Conservation (phyloP, 2,329 filamentous ascomycete genomes). For the Exserohilum rostratum region DNA sequence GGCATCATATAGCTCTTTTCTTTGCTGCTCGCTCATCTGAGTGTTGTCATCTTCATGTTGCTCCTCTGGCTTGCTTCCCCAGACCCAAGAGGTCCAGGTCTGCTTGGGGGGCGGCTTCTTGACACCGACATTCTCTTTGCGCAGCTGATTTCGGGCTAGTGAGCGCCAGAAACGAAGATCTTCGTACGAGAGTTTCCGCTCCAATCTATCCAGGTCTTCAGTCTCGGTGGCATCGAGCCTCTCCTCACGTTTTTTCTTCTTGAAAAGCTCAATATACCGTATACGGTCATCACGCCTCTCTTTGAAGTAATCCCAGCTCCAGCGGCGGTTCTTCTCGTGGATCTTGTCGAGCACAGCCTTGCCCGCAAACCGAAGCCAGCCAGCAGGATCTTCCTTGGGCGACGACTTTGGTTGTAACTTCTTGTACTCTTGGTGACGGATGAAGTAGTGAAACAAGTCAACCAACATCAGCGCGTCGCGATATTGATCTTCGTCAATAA, state of each 20-base stretch:
- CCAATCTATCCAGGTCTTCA: constrained; percentile 75
- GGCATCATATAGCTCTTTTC: constrained; percentile 93
- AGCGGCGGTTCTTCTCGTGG: constrained; percentile 87
- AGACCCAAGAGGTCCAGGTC: constrained; percentile 86
- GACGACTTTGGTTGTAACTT: constrained; percentile 84
- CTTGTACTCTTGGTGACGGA: constrained; percentile 96
- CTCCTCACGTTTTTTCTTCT: constrained; percentile 80
- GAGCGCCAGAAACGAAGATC: constrained; percentile 98
- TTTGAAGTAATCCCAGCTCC: constrained; percentile 96
- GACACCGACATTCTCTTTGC: constrained; percentile 92
- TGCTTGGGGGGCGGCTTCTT: constrained; percentile 77
- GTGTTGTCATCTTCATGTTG: constrained; percentile 73
- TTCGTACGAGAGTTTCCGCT: constrained; percentile 89
- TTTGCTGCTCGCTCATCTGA: constrained; percentile 92
- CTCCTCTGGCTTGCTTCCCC: constrained; percentile 70
- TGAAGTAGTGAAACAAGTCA: constrained; percentile 97
- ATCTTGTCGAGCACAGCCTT: constrained; percentile 91
- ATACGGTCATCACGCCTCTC: constrained; percentile 89
- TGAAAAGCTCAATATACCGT: constrained; percentile 92
- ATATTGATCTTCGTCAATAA: constrained; percentile 98
- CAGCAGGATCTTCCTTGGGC: constrained; percentile 86
- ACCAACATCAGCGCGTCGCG: constrained; percentile 97
- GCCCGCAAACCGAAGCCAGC: constrained; percentile 91
- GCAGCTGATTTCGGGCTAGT: constrained; percentile 87
- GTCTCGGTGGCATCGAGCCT: constrained; percentile 70